These are phyloP conservation scores for Globisporangium orthogonon DNA, from an alignment of 352 stramenopile genomes.

Conservation along the genomic window DNA sequence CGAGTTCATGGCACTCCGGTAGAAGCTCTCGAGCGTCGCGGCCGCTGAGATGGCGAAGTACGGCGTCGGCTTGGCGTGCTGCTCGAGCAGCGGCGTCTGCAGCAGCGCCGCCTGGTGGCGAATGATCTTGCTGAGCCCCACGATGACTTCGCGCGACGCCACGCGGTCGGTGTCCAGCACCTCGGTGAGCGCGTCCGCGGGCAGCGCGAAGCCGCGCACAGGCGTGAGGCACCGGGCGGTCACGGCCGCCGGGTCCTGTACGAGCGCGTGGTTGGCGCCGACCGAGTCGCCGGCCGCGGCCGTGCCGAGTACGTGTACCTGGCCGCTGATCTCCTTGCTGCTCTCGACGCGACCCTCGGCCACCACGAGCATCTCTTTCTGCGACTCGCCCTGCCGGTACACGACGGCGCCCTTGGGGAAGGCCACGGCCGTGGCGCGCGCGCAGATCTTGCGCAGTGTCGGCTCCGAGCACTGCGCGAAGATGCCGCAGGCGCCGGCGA, in stretches of 20 bases:
- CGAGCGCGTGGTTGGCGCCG: slow-evolving; percentile 77
- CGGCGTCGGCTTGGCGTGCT: slow-evolving; percentile 86
- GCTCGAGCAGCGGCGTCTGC: slow-evolving; percentile 87
- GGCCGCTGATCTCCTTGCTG: slow-evolving; percentile 78
- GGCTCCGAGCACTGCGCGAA: slow-evolving; percentile 80
- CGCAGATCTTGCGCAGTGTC: slow-evolving; percentile 77
- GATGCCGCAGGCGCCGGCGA: slow-evolving; percentile 60
- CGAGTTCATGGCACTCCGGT: slow-evolving; percentile 90
- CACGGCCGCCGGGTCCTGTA: slow-evolving; percentile 69
- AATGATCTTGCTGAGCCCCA: slow-evolving; percentile 86
- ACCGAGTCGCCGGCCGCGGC: slow-evolving; percentile 46
- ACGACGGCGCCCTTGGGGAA: slow-evolving; percentile 73
- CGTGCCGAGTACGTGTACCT: slow-evolving; percentile 67
- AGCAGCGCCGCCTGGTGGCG: slow-evolving; percentile 78
- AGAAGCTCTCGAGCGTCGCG: slow-evolving; percentile 90
- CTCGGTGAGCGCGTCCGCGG: slow-evolving; percentile 57
- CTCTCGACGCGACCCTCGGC: slow-evolving; percentile 55
- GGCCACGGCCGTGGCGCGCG: slow-evolving; percentile 43
- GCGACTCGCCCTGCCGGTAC: slow-evolving; percentile 73
- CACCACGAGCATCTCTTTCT: slow-evolving; percentile 80
- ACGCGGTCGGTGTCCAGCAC: slow-evolving; percentile 61
- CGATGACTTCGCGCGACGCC: slow-evolving; percentile 80
- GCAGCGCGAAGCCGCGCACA: slow-evolving; percentile 71
- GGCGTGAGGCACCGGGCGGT: slow-evolving; percentile 76
- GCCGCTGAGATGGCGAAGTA: slow-evolving; percentile 89